phyloP scores from a whole-genome alignment of 2,329 filamentous ascomycete species.

The Exutisphaerella laricina region DNA sequence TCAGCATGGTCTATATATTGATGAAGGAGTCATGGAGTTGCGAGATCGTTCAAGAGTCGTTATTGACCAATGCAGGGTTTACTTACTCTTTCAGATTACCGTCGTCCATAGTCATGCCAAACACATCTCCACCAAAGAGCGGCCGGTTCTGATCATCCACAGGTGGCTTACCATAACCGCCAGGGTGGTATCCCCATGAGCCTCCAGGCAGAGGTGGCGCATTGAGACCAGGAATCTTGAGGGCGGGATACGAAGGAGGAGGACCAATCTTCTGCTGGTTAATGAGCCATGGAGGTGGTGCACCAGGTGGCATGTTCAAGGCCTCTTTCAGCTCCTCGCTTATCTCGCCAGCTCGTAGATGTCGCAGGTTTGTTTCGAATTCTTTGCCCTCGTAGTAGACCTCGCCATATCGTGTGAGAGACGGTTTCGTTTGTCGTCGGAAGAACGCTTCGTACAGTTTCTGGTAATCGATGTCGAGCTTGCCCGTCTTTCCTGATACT shows the following conservation, averaged over 20 bases:
- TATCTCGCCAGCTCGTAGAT: conserved; percentile 83
- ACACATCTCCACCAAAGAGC: conserved; percentile 89
- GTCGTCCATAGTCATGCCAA: conserved; percentile 60
- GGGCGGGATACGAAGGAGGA: conserved; percentile 88
- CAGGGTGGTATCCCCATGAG: conserved; percentile 90
- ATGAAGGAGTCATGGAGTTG: too few species aligned
- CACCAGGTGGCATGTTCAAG: conserved; percentile 85
- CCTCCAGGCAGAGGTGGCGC: conserved; percentile 84
- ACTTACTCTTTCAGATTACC: conserved; percentile 58
- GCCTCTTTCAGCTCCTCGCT: conserved; percentile 88
- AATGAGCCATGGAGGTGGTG: conserved; percentile 93
- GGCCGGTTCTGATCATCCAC: conserved; percentile 90
- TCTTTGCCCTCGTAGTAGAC: conserved; percentile 99
- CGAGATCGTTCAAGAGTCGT: too few species aligned
- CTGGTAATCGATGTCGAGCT: conserved; percentile 96
- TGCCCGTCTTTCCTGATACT: conserved; percentile 92
- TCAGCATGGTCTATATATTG: too few species aligned
- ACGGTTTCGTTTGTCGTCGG: conserved; percentile 92
- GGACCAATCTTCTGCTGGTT: conserved; percentile 93
- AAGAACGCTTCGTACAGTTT: conserved; percentile 99
- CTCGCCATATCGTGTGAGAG: conserved; percentile 89
- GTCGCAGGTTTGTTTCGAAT: conserved; percentile 87
- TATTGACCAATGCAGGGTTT: too few species aligned
- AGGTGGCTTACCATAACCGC: conserved; percentile 93
- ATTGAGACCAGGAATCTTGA: conserved; percentile 91